phyloP scores from a whole-genome alignment of 106 monocot species.

The Gastrodia elata region DNA sequence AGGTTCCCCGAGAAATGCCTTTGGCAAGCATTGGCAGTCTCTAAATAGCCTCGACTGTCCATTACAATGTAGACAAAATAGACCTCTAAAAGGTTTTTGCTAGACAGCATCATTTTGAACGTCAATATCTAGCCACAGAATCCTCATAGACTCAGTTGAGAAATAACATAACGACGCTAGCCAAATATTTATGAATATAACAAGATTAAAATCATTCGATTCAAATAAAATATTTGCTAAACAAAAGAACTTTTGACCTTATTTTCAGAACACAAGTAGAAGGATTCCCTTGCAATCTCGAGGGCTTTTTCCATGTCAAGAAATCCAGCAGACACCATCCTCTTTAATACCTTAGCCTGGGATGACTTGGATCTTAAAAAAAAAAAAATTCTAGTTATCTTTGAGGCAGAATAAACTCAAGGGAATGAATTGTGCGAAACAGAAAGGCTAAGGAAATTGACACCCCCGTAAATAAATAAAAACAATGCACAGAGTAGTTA shows the following conservation, averaged over 20 bases:
- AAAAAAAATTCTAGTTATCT: slow-evolving; percentile 3
- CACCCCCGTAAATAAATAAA: not conserved
- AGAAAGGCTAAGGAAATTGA: not conserved
- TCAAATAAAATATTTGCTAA: not conserved
- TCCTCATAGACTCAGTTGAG: too few relatives aligned
- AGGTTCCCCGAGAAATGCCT: too few relatives aligned
- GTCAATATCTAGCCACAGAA: too few relatives aligned
- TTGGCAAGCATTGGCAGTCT: too few relatives aligned
- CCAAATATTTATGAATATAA: too few relatives aligned
- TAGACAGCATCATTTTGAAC: too few relatives aligned
- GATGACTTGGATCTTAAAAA: slow-evolving; percentile 21
- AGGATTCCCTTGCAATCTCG: slow-evolving; percentile 19
- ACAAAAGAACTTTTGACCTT: slow-evolving; percentile 2
- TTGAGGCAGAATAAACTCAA: not conserved
- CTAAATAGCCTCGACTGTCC: too few relatives aligned
- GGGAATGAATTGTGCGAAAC: not conserved
- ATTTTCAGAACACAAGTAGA: slow-evolving; percentile 15
- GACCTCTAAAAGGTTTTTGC: too few relatives aligned
- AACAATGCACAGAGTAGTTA: not conserved
- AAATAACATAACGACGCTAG: too few relatives aligned
- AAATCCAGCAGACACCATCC: slow-evolving; percentile 31
- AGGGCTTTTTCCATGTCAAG: slow-evolving; percentile 23
- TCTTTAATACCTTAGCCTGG: slow-evolving; percentile 23
- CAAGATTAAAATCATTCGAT: not conserved
- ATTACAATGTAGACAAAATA: too few relatives aligned